phyloP scores from a whole-genome alignment of 768 basidiomycete species.

The Termitomyces sp. region DNA sequence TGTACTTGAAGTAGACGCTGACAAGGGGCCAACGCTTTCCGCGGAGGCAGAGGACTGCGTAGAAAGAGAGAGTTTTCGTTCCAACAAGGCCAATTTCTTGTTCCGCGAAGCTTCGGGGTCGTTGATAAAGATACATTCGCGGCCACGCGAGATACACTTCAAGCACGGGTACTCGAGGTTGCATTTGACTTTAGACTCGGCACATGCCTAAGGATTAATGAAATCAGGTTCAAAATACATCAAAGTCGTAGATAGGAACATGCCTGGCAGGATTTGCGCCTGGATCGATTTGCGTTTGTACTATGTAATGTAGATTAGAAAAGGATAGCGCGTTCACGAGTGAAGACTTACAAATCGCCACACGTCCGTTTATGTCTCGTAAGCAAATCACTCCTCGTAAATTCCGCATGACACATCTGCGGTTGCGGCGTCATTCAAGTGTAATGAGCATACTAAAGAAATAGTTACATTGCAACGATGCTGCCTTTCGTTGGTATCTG shows the following conservation, averaged over 20 bases:
- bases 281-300: conserved; percentile 50
- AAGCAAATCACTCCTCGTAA: conserved; percentile 71
- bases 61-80: conserved; percentile 20
- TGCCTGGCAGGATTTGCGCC: conserved; percentile 65
- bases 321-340: background rate
- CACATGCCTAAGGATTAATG: conserved; percentile 44
- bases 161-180: conserved; percentile 66
- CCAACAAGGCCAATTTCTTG: conserved; percentile 32
- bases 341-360: conserved; percentile 55
- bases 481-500: conserved; percentile 65
- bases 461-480: conserved; percentile 59
- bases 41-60: conserved; percentile 28
- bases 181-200: conserved; percentile 76
- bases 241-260: background rate
- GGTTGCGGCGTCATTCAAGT: conserved; percentile 12
- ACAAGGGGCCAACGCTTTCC: conserved; percentile 21
- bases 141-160: conserved; percentile 59
- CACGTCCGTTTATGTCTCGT: conserved; percentile 72
- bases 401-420: conserved; percentile 65
- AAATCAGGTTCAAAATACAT: conserved; percentile 2
- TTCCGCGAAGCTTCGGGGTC: conserved; percentile 41
- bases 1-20: conserved; percentile 4
- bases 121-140: conserved; percentile 62
- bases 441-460: background rate
- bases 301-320: conserved; percentile 15